Base-by-base conservation (phyloP, 192 early-diverging fungal genomes). In the Pecoramyces ruminantium region DNA sequence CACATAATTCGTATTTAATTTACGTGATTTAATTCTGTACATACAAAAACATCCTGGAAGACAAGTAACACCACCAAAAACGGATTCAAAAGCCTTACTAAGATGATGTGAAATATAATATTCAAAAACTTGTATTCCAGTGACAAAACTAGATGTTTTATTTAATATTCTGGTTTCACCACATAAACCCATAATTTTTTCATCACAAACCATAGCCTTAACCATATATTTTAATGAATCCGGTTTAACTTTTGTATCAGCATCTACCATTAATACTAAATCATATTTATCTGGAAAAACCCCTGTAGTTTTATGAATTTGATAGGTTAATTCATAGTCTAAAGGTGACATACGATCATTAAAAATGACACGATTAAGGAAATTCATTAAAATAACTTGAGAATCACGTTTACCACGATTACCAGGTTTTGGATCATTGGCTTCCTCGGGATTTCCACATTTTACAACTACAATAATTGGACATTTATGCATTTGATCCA, bases 331-430 rank as follows among this genome's bases (percentile, higher is more conserved):
- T 80, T 97, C 95, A 85, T 93, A 94, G 82, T 97, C 95, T 29
- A 97, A 87, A 18, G 93, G 87, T 5, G 91, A 92, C 94, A 97
- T 95, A 77, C 93, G 92, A 81, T 96, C 96, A 81, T 96, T 90
- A 86, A 90, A 89, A 28, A 88, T 92, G 29, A 90, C 87, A 40
- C 95, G 93, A 86, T 96, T 97, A 82, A 99, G 89, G 92, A 98
- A 99, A 77, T 29, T 87, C 81, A 77, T 87, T 83, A 77, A 87
- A 86, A 95, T 88, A 87, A 80, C 29, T 28, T 80, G 38, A 79
- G 98, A 97, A 87, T 99, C 98, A 79, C 98, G 95, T 88, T 99
- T 99, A 82, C 98, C 98, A 77, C 97, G 90, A 84, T 99, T 99
- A 29, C 97, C 97, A 4, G 97, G 96, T 79, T 92, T 89, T 78